Percentiles rank a stretch among this genome's conserved stretches.
phyloP scores from a whole-genome alignment of 768 basidiomycete genomes.

The Kwoniella sp. region DNA sequence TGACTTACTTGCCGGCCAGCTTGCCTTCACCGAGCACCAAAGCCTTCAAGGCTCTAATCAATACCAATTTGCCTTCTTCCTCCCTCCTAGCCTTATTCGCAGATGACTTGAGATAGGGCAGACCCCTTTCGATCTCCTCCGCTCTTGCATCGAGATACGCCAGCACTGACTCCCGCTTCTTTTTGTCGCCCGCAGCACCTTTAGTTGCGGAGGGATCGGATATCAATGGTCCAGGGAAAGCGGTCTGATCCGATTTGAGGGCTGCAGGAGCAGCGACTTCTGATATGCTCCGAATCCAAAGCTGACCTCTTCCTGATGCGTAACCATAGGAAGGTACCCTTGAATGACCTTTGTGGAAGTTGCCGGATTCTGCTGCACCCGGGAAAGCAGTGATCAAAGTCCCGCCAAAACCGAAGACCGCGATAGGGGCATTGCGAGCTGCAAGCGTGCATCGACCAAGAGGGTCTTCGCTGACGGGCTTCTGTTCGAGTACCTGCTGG shows the following conservation, averaged over 20 bases:
- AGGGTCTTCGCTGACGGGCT: constrained; percentile 46
- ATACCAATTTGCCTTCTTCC: constrained; percentile 73
- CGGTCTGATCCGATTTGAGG: constrained; percentile 56
- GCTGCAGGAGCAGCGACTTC: constrained; percentile 71
- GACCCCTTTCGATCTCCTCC: constrained; percentile 74
- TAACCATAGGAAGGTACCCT: constrained; percentile 47
- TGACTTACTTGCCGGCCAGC: constrained; percentile 80
- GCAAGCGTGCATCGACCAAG: constrained; percentile 36
- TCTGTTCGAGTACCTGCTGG: constrained; percentile 47
- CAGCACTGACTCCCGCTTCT: constrained; percentile 76
- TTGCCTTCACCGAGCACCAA: constrained; percentile 89
- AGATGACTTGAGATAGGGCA: constrained; percentile 68
- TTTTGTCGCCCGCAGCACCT: constrained; percentile 64
- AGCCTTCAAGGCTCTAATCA: constrained; percentile 72
- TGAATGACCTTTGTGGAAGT: constrained; percentile 62
- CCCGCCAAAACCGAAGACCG: constrained; percentile 93
- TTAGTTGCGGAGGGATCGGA: constrained; percentile 72
- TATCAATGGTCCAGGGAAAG: constrained; percentile 86
- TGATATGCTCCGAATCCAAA: constrained; percentile 70
- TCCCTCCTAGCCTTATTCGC: constrained; percentile 59
- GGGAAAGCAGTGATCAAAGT: constrained; percentile 87
- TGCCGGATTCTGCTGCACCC: constrained; percentile 66
- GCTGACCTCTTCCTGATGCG: constrained; percentile 51
- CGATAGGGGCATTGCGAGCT: constrained; percentile 64
- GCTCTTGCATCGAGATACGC: constrained; percentile 75